These are phyloP conservation scores for Excoecaria agallocha DNA, from an alignment of 345 rosid genomes.

Conservation along the genomic window DNA sequence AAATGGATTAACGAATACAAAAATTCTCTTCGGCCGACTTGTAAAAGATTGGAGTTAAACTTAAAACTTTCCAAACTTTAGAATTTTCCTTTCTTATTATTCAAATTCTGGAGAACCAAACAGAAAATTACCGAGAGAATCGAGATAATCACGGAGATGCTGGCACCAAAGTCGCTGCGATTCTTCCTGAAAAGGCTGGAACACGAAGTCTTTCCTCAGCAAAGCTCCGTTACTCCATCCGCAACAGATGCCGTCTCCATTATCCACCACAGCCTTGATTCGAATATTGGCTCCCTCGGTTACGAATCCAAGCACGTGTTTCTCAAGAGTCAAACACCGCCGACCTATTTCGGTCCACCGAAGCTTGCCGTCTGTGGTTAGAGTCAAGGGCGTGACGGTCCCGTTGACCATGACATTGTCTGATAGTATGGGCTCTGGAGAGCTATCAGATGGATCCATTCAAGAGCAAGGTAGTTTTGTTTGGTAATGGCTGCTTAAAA, in stretches of 20 bases:
- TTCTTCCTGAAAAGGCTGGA: conserved; percentile 60
- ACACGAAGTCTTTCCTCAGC: conserved; percentile 65
- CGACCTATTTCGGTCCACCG: conserved; percentile 46
- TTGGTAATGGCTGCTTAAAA: not conserved
- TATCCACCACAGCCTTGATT: conserved; percentile 48
- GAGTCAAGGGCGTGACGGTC: conserved; percentile 30
- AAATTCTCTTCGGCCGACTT: conserved; percentile 79
- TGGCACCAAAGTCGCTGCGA: conserved; percentile 60
- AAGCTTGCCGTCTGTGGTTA: conserved; percentile 58
- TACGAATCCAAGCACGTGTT: conserved; percentile 64
- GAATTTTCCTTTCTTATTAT: not conserved
- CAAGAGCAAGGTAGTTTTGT: not conserved
- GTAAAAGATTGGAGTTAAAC: not conserved
- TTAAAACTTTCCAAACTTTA: not conserved
- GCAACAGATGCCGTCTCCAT: conserved; percentile 51
- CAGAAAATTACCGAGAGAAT: conserved; percentile 53
- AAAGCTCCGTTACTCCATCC: conserved; percentile 36
- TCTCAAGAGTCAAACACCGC: conserved; percentile 43
- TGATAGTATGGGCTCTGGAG: conserved; percentile 25
- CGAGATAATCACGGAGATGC: conserved; percentile 50
- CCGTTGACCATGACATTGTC: conserved; percentile 55
- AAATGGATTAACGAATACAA: conserved; percentile 75
- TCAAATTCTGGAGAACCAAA: too few relatives aligned
- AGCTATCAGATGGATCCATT: conserved; percentile 24
- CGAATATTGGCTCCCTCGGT: conserved; percentile 52